Base-by-base conservation (phyloP, 106 monocot species). In the Posidonia australis region DNA sequence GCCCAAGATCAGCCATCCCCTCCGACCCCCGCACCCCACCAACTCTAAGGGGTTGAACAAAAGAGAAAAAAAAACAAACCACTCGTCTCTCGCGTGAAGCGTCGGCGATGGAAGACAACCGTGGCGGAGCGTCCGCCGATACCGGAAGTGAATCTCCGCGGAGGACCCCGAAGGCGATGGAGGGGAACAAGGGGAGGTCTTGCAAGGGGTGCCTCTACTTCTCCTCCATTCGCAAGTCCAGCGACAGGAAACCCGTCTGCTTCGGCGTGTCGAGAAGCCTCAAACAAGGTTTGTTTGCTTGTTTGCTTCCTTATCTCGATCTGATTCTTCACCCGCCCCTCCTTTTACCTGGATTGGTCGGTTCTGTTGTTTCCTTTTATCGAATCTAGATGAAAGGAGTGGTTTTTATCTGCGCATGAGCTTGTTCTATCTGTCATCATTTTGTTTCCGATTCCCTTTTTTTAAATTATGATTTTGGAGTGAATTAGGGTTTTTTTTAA, bases 191-290 rank as follows among this genome's bases (percentile, higher is more conserved):
- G 74, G 89, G 81, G 48, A 89, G 78, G 70, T 90, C 94, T 0
- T 94, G 94, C 78, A 94, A 89, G 65, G 94, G 94, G 0, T 89
- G 84, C 73, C 89, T 94, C 47, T 94, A 84, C 70, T 90, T 78
- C 63, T 84, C 94, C 24, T 94, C 94, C 2, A 16, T 76, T 32
- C 79, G 77, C 67, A 86, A 84, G 63, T 57, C 81, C 21, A 62
- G 76, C 27, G 51, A 62, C 19, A 71, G 77, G 16, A 84, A 72
- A 12, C 94, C 94, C 42, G 24, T 81, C 58, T 94, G 94, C 76
- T 32, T 86, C 28, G 94, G 94, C 69, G 60, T 94, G 81, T 64
- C 73, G 71, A 56, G 94, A 46, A 76, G 75, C 47, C 81, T 86
- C 28, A 79, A 77, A 27, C 81, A 90, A 76, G 94, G 94, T 98